Percentiles rank a stretch among this genome's conserved stretches.
Conservation (phyloP, 2,329 filamentous ascomycete genomes). For the Neofusicoccum laricinum region DNA sequence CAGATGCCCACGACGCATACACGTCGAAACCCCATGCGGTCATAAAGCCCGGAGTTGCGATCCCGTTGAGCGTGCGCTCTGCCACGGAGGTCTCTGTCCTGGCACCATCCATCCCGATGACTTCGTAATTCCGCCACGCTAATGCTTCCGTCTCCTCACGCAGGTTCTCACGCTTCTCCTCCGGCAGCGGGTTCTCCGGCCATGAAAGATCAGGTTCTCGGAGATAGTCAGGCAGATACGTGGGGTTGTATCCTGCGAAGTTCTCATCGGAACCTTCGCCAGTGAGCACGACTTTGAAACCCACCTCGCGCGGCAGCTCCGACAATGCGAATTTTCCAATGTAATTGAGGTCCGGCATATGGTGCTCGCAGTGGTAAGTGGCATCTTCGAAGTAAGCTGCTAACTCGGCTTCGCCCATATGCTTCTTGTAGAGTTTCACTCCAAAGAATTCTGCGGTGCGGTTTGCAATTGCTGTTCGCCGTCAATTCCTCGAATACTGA, state of each 20-base stretch:
- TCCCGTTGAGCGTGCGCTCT: slow-evolving; percentile 39
- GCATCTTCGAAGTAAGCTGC: slow-evolving; percentile 44
- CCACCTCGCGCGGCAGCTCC: slow-evolving; percentile 42
- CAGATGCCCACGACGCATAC: slow-evolving; percentile 34
- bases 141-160: slow-evolving; percentile 19
- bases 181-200: slow-evolving; percentile 17
- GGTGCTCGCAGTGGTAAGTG: slow-evolving; percentile 45
- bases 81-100: slow-evolving; percentile 28
- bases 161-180: slow-evolving; percentile 19
- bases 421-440: slow-evolving; percentile 43
- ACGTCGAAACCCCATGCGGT: slow-evolving; percentile 34
- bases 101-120: slow-evolving; percentile 26
- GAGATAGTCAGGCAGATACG: slow-evolving; percentile 48
- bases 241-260: slow-evolving; percentile 50
- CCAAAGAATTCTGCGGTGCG: slow-evolving; percentile 50
- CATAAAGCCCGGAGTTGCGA: slow-evolving; percentile 35
- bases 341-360: slow-evolving; percentile 51
- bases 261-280: slow-evolving; percentile 54
- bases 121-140: slow-evolving; percentile 16
- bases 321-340: slow-evolving; percentile 54
- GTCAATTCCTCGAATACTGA: not conserved
- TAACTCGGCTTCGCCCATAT: slow-evolving; percentile 44
- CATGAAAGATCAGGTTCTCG: slow-evolving; percentile 44
- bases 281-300: slow-evolving; percentile 55
- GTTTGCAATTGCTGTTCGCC: slow-evolving; percentile 38